Conservation (phyloP, 257 asterid genomes). For the Ligustrum vulgare region DNA sequence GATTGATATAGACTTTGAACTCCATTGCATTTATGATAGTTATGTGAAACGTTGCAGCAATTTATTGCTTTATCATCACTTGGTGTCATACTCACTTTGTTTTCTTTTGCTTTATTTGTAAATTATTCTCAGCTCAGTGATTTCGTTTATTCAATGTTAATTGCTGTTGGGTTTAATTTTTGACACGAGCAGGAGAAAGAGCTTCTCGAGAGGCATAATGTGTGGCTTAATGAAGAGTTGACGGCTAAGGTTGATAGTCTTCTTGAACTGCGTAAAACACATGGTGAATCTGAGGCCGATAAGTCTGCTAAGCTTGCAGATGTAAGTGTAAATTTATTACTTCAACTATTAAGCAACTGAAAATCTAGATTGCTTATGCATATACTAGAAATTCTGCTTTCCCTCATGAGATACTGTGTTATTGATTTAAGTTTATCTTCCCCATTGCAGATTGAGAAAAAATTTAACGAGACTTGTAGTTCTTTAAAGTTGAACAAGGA, state of each 20-base stretch:
- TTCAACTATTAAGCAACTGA: not conserved
- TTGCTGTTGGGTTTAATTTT: constrained; percentile 17
- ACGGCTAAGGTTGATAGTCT: constrained; percentile 57
- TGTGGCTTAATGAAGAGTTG: constrained; percentile 93
- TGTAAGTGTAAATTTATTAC: constrained; percentile 40
- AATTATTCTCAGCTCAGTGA: not conserved
- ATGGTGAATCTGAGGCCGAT: constrained; percentile 77
- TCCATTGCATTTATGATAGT: not conserved
- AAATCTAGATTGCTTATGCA: not conserved
- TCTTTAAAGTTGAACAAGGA: constrained; percentile 64
- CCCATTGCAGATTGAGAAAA: constrained; percentile 58
- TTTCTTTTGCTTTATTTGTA: not conserved
- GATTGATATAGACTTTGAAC: not conserved
- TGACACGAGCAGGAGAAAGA: constrained; percentile 78
- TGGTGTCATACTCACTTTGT: not conserved
- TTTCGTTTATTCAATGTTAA: not conserved
- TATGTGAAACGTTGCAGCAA: not conserved
- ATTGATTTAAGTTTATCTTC: not conserved
- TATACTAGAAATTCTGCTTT: not conserved
- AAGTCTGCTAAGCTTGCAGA: constrained; percentile 72
- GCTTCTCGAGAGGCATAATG: constrained; percentile 84
- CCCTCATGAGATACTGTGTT: not conserved
- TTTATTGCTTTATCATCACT: not conserved
- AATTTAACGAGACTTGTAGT: constrained; percentile 53
- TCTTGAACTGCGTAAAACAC: constrained; percentile 61